Percentiles rank a stretch among this genome's conserved stretches.
Conservation (phyloP, 2,329 filamentous ascomycete species). For the Botrytis byssoidea region DNA sequence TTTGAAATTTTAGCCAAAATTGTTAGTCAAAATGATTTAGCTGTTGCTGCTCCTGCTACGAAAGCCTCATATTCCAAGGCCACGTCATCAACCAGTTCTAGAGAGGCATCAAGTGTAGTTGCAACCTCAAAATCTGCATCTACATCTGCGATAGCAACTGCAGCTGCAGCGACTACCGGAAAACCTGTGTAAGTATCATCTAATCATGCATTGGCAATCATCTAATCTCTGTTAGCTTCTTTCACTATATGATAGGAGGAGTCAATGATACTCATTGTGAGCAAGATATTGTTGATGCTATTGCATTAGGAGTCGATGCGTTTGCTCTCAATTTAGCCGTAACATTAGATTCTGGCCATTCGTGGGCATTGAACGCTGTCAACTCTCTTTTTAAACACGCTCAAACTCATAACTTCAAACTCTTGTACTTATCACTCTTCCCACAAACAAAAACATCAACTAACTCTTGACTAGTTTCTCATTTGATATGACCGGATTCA, state of each 20-base stretch:
- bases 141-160: not conserved
- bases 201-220: no score
- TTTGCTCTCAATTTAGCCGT: slow-evolving; percentile 25
- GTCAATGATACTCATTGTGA: slow-evolving; percentile 23
- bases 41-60: not conserved
- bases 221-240: slow-evolving; percentile 19
- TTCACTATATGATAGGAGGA: slow-evolving; percentile 24
- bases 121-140: not conserved
- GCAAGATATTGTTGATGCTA: slow-evolving; percentile 25
- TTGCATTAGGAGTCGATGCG: slow-evolving; percentile 25
- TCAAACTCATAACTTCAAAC: slow-evolving; percentile 22
- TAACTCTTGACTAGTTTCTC: slow-evolving; percentile 21
- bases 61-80: not conserved
- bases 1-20: not conserved
- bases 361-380: slow-evolving; percentile 18
- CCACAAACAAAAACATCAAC: not conserved
- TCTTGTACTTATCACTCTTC: slow-evolving; percentile 15
- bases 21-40: not conserved
- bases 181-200: slow-evolving; percentile 21
- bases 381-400: slow-evolving; percentile 24
- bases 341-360: slow-evolving; percentile 6
- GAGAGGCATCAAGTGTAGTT: not conserved
- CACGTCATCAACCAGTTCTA: not conserved
- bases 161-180: slow-evolving; percentile 5
- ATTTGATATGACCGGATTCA: slow-evolving; percentile 28